Evolutionary conservation across 345 rosid genomes (phyloP).

Genomic region (Acer saccharum): DNA sequence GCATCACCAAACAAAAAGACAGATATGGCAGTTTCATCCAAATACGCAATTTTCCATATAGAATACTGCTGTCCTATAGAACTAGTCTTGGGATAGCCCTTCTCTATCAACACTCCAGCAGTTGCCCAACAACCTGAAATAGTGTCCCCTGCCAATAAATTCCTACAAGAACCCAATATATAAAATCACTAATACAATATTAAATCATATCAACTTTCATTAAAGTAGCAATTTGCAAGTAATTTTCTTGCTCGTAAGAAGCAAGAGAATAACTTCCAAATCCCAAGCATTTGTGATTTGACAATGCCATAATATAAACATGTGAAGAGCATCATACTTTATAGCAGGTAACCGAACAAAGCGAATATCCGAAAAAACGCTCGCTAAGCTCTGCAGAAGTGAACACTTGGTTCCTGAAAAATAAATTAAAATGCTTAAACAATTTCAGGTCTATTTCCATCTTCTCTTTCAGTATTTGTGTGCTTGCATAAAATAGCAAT

Average conservation of each 20-base stretch:
- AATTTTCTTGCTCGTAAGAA: neutral
- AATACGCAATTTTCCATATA: slow-evolving; percentile 74
- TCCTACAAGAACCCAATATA: slow-evolving; percentile 46
- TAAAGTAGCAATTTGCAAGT: slow-evolving; percentile 1
- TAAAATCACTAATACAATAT: slow-evolving; percentile 8
- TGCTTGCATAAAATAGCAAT: neutral
- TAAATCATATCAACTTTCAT: neutral
- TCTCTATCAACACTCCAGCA: slow-evolving; percentile 79
- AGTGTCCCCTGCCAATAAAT: slow-evolving; percentile 69
- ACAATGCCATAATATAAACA: neutral
- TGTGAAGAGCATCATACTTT: slow-evolving; percentile 40
- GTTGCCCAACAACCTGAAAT: slow-evolving; percentile 92
- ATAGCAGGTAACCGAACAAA: slow-evolving; percentile 69
- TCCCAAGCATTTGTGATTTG: neutral
- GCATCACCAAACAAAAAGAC: slow-evolving; percentile 94
- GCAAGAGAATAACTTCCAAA: neutral
- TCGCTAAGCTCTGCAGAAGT: slow-evolving; percentile 63
- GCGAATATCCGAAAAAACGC: slow-evolving; percentile 71
- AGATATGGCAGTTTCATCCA: slow-evolving; percentile 63
- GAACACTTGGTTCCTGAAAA: slow-evolving; percentile 61
- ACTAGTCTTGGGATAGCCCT: slow-evolving; percentile 71
- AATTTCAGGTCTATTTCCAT: neutral
- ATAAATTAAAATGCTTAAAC: neutral
- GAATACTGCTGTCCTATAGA: slow-evolving; percentile 71
- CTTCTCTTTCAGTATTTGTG: neutral